phyloP scores from a whole-genome alignment of 495 filamentous ascomycete genomes.

The Penicillium herquei region DNA sequence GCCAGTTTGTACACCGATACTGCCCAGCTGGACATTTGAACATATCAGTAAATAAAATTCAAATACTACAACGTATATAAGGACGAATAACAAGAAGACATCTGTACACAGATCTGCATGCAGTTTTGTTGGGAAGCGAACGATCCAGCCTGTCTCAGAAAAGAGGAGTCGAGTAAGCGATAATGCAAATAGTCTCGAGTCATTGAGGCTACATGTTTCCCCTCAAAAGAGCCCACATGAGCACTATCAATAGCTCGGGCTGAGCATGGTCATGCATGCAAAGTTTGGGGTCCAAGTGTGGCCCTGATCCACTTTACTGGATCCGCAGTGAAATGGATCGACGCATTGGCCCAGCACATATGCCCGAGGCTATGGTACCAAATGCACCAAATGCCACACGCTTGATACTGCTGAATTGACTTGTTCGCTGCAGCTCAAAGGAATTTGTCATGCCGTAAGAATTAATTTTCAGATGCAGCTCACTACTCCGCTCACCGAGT shows the following conservation, averaged over 20 bases:
- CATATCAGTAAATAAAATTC: background rate
- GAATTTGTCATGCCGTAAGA: background rate
- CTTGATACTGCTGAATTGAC: background rate
- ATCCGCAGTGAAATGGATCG: background rate
- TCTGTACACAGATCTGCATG: background rate
- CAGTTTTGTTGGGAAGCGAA: too few species aligned
- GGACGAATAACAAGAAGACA: background rate
- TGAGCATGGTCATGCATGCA: background rate
- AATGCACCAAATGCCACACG: background rate
- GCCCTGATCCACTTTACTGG: constrained; percentile 2
- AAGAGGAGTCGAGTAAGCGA: too few species aligned
- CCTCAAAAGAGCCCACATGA: too few species aligned
- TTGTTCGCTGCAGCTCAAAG: background rate
- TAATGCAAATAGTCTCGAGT: too few species aligned
- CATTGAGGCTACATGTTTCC: too few species aligned
- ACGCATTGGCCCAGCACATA: background rate
- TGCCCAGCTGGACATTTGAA: background rate
- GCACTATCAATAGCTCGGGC: background rate
- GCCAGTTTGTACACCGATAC: background rate
- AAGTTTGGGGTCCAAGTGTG: background rate
- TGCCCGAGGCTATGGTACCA: background rate
- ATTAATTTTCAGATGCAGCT: background rate
- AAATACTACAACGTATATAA: background rate
- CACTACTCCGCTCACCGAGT: background rate
- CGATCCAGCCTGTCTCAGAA: too few species aligned